Conservation (phyloP, 257 asterid genomes). For the Salvia splendens region DNA sequence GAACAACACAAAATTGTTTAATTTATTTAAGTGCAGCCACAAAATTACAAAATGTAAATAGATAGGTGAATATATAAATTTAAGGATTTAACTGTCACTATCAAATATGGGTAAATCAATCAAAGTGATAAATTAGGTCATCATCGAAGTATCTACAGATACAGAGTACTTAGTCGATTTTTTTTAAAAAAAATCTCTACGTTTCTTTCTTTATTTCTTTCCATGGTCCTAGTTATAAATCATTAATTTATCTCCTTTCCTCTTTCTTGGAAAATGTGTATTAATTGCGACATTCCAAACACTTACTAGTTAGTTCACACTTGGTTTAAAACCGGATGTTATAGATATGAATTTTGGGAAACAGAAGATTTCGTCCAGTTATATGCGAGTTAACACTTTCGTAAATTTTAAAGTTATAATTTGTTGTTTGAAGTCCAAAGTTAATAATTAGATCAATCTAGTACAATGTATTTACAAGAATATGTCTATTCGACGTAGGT, state of each 20-base stretch:
- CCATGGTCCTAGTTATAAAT: not conserved
- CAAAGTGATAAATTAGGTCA: conserved; percentile 42
- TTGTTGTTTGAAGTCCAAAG: too few species aligned
- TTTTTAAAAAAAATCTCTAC: conserved; percentile 31
- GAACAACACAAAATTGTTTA: conserved; percentile 22
- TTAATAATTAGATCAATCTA: too few species aligned
- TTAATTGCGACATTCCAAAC: not conserved
- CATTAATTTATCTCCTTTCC: not conserved
- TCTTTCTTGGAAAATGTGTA: not conserved
- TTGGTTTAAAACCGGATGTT: too few species aligned
- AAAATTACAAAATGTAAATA: conserved; percentile 27
- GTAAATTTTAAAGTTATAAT: too few species aligned
- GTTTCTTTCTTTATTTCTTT: conserved; percentile 19
- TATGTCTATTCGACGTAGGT: too few species aligned
- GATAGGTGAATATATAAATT: not conserved
- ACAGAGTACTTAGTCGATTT: conserved; percentile 54
- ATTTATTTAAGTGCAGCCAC: conserved; percentile 38
- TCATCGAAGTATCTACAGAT: conserved; percentile 47
- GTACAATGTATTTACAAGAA: too few species aligned
- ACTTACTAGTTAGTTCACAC: too few species aligned
- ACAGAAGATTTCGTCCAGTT: too few species aligned
- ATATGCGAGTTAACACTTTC: too few species aligned
- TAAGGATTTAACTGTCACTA: conserved; percentile 24
- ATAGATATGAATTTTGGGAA: too few species aligned
- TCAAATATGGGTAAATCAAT: conserved; percentile 17